phyloP scores from a whole-genome alignment of 345 rosid species.

The Brassica nigra region DNA sequence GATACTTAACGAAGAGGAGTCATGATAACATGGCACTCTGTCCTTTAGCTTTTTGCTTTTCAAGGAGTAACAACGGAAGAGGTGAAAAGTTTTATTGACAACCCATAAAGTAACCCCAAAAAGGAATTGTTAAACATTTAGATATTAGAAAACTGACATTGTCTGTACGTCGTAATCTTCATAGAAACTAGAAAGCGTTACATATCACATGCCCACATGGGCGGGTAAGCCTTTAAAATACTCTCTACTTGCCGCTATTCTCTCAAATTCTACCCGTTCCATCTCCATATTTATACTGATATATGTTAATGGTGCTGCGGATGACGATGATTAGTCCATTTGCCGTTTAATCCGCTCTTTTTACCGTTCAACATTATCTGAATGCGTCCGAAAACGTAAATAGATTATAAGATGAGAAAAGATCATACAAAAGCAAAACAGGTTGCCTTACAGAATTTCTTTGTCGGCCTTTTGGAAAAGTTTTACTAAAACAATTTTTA shows the following conservation, averaged over 20 bases:
- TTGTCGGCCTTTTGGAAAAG: not conserved
- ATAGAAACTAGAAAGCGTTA: conserved; percentile 3
- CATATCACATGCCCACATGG: conserved; percentile 16
- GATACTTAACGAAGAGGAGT: conserved; percentile 17
- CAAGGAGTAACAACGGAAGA: conserved; percentile 8
- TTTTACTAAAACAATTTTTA: too few relatives aligned
- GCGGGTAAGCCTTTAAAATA: not conserved
- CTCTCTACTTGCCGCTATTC: not conserved
- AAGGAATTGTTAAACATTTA: not conserved
- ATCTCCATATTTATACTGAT: not conserved
- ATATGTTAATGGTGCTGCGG: not conserved
- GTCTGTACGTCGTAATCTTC: conserved; percentile 22
- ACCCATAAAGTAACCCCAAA: conserved; percentile 26
- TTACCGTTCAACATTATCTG: not conserved
- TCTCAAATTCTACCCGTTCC: not conserved
- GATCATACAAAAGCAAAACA: not conserved
- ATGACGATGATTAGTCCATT: not conserved
- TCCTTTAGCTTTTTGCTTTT: conserved; percentile 34
- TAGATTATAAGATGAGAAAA: not conserved
- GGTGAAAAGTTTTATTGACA: conserved; percentile 28
- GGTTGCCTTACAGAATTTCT: not conserved
- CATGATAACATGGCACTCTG: conserved; percentile 34
- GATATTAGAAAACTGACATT: conserved; percentile 5
- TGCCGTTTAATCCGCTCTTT: not conserved
- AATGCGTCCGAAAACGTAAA: not conserved